Conservation (phyloP, 768 basidiomycete species). For the Hemileccinum rubropunctum region DNA sequence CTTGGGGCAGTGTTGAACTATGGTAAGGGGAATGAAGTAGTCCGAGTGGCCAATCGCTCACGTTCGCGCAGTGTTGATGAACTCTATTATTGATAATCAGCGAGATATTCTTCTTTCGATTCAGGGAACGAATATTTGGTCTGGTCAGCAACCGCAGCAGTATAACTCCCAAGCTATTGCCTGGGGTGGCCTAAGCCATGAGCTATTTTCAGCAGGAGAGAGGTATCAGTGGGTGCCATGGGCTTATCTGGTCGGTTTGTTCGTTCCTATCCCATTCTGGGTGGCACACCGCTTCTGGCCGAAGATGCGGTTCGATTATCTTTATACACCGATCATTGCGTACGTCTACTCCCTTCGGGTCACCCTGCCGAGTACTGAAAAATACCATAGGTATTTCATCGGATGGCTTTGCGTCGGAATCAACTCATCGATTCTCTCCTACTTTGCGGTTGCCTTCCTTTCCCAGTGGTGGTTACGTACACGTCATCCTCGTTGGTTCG, state of each 20-base stretch:
- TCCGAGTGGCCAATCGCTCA: constrained; percentile 44
- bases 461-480: constrained; percentile 61
- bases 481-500: constrained; percentile 64
- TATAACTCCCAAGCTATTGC: constrained; percentile 36
- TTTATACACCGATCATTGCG: constrained; percentile 35
- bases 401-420: constrained; percentile 50
- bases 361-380: constrained; percentile 4
- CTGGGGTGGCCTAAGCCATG: constrained; percentile 40
- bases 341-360: constrained; percentile 3
- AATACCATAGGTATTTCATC: constrained; percentile 33
- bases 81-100: constrained; percentile 51
- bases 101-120: constrained; percentile 51
- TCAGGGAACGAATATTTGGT: constrained; percentile 46
- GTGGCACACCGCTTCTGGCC: constrained; percentile 37
- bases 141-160: constrained; percentile 30
- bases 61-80: constrained; percentile 43
- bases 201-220: constrained; percentile 31
- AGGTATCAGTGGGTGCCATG: constrained; percentile 44
- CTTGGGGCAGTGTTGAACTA: constrained; percentile 36
- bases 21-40: constrained; percentile 49
- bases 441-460: constrained; percentile 49
- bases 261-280: constrained; percentile 42
- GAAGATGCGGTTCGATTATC: constrained; percentile 24
- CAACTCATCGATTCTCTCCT: constrained; percentile 48
- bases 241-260: constrained; percentile 32